Conservation (phyloP, 1,284 basidiomycete genomes). For the Jaminaea rosea region DNA sequence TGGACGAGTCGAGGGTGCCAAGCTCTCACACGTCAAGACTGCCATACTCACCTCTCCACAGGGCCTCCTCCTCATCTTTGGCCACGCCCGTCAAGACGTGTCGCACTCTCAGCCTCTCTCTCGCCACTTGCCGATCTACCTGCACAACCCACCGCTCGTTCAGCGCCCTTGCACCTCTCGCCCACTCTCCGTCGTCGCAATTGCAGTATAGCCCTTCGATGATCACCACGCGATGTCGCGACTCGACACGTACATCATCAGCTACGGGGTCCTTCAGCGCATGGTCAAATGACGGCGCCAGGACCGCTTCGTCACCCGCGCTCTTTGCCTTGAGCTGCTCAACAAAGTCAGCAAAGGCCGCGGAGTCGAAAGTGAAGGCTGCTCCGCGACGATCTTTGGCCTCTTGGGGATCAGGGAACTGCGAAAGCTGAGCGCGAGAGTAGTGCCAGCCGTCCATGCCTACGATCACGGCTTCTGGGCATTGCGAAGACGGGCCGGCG, state of each 20-base stretch:
- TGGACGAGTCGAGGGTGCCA: too few species aligned
- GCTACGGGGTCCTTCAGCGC: conserved; percentile 54
- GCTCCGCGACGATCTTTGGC: conserved; percentile 39
- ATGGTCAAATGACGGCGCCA: conserved; percentile 59
- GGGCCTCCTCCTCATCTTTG: conserved; percentile 58
- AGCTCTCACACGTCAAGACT: too few species aligned
- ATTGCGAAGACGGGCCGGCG: too few species aligned
- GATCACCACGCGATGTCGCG: conserved; percentile 64
- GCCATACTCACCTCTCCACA: conserved; percentile 59
- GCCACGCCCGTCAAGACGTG: conserved; percentile 69
- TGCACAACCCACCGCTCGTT: conserved; percentile 73
- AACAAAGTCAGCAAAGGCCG: conserved; percentile 32
- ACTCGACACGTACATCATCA: conserved; percentile 54
- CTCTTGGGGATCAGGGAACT: conserved; percentile 54
- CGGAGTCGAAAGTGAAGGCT: conserved; percentile 41
- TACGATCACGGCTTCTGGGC: conserved; percentile 61
- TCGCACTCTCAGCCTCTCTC: conserved; percentile 60
- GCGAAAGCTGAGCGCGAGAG: conserved; percentile 54
- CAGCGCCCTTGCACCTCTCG: conserved; percentile 57
- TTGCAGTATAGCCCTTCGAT: conserved; percentile 78
- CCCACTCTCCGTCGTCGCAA: conserved; percentile 65
- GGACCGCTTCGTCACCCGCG: neutral
- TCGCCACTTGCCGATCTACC: conserved; percentile 58
- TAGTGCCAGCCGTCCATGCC: conserved; percentile 78
- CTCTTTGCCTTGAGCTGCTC: neutral